Percentiles rank a stretch among this genome's conserved stretches.
These are phyloP conservation scores for Dujonia santamariae DNA, from an alignment of 1,139 yeast species.

Conservation along the genomic window DNA sequence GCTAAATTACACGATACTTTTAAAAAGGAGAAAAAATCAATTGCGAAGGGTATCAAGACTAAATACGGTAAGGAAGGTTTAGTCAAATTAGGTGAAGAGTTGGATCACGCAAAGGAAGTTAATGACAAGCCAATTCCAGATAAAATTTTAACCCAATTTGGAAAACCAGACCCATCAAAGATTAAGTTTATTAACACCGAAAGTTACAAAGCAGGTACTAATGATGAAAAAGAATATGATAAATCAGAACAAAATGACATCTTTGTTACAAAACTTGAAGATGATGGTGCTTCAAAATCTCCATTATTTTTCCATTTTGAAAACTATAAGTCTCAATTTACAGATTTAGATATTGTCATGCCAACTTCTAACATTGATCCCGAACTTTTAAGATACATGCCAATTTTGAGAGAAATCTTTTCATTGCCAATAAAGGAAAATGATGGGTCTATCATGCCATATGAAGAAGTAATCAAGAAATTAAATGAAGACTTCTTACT, in stretches of 20 bases:
- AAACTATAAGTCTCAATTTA: constrained; percentile 74
- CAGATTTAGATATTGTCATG: constrained; percentile 63
- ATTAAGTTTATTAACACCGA: constrained; percentile 71
- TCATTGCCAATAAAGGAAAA: constrained; percentile 67
- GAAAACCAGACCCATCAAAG: constrained; percentile 70
- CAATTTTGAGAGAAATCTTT: constrained; percentile 62
- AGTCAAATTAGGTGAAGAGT: constrained; percentile 40
- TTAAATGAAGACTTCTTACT: constrained; percentile 74
- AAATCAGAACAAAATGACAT: constrained; percentile 11
- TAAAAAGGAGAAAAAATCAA: constrained; percentile 49
- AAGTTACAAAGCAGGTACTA: constrained; percentile 53
- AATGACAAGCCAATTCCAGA: constrained; percentile 80
- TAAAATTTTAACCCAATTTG: constrained; percentile 55
- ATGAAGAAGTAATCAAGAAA: constrained; percentile 70
- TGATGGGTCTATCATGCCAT: constrained; percentile 55
- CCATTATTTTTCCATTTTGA: constrained; percentile 80
- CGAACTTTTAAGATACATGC: constrained; percentile 60
- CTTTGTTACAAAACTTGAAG: constrained; percentile 26
- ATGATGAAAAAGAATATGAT: constrained; percentile 12
- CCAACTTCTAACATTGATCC: constrained; percentile 63
- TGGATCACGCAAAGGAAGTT: constrained; percentile 60
- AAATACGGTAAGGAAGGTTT: constrained; percentile 64
- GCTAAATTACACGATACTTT: constrained; percentile 50
- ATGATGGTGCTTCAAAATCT: constrained; percentile 46
- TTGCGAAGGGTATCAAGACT: constrained; percentile 47